Conservation (phyloP, 345 rosid genomes). For the Psidium guajava region DNA sequence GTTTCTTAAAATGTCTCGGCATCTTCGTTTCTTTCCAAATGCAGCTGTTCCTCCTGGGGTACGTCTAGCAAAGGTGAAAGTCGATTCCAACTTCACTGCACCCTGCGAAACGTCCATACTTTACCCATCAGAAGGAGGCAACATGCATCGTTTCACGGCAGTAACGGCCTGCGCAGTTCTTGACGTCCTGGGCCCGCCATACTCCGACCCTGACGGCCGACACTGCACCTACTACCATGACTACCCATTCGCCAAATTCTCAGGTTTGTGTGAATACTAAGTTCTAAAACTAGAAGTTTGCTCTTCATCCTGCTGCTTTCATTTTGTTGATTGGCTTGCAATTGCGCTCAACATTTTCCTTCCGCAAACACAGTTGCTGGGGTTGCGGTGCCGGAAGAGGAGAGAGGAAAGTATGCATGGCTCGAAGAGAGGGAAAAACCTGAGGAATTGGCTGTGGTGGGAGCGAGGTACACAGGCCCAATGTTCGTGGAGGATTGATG, state of each 20-base stretch:
- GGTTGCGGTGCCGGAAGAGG: constrained; percentile 36
- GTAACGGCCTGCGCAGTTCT: constrained; percentile 81
- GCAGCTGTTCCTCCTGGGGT: constrained; percentile 37
- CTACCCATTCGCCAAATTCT: constrained; percentile 32
- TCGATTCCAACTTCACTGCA: constrained; percentile 47
- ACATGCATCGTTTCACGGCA: constrained; percentile 91
- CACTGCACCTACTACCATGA: constrained; percentile 67
- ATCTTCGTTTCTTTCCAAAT: background rate
- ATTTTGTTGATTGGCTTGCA: background rate
- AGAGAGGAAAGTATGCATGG: constrained; percentile 52
- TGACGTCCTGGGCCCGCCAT: constrained; percentile 92
- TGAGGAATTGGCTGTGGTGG: constrained; percentile 36
- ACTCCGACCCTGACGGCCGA: constrained; percentile 61
- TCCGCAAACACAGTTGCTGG: constrained; percentile 21
- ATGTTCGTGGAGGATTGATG: constrained; percentile 27
- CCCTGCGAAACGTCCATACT: constrained; percentile 76
- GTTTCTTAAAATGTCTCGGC: background rate
- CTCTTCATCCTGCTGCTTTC: background rate
- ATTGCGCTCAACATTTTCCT: background rate
- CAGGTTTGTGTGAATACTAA: constrained; percentile 22
- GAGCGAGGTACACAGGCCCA: constrained; percentile 48
- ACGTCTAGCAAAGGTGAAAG: constrained; percentile 67
- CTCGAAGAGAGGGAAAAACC: constrained; percentile 58
- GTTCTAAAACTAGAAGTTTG: background rate
- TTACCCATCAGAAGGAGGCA: constrained; percentile 90